phyloP scores from a whole-genome alignment of 2,329 filamentous ascomycete species.

The Xylaria sp. region DNA sequence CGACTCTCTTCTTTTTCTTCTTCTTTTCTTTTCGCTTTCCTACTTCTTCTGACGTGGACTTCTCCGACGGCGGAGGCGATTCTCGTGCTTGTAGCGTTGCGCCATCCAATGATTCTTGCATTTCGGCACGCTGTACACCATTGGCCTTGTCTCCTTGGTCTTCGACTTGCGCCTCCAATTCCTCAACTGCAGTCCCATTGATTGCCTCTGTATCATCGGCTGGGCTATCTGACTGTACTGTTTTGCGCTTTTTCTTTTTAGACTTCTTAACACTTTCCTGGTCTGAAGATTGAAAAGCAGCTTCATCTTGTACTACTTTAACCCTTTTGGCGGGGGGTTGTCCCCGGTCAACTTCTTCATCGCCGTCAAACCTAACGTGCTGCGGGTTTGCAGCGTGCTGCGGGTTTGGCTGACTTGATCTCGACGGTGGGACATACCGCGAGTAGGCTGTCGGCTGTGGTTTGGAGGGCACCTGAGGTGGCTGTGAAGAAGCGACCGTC shows the following conservation, averaged over 20 bases:
- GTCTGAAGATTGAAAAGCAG: constrained; percentile 1
- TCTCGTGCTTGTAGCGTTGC: constrained; percentile 8
- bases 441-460: constrained; percentile 48
- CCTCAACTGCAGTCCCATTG: constrained; percentile 40
- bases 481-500: constrained; percentile 17
- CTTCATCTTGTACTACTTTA: constrained; percentile 49
- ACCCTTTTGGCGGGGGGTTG: constrained; percentile 53
- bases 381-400: constrained; percentile 28
- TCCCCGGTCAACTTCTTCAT: constrained; percentile 30
- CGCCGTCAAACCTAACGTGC: constrained; percentile 41
- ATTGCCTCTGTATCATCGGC: background rate
- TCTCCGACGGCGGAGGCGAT: constrained; percentile 21
- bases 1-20: constrained; percentile 45
- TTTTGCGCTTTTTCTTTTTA: constrained; percentile 54
- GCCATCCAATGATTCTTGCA: constrained; percentile 26
- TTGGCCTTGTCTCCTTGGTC: constrained; percentile 3
- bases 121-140: constrained; percentile 38
- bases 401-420: constrained; percentile 39
- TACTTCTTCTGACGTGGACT: constrained; percentile 27
- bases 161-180: background rate
- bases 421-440: constrained; percentile 53
- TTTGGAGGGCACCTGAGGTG: constrained; percentile 26
- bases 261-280: constrained; percentile 50
- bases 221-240: constrained; percentile 46
- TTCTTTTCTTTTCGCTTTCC: constrained; percentile 45